These are phyloP conservation scores for Leucocoprinus birnbaumii DNA, from an alignment of 768 basidiomycete species.

Conservation along the genomic window DNA sequence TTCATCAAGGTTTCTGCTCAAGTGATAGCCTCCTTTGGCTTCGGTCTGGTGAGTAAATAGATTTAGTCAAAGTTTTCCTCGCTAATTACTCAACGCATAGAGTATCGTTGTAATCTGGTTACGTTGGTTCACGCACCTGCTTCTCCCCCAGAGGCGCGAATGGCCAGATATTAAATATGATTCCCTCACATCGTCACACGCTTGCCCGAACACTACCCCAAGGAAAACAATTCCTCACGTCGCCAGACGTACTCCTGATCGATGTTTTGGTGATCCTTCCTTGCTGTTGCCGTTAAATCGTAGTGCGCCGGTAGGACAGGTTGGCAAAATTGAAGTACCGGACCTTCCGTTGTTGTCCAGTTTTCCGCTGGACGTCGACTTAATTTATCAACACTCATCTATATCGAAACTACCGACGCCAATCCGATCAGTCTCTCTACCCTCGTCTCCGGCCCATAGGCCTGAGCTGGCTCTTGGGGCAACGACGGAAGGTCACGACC, in stretches of 20 bases:
- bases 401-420: neutral
- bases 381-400: neutral
- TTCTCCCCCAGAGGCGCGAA: neutral
- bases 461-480: constrained; percentile 6
- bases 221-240: constrained; percentile 12
- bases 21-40: constrained; percentile 29
- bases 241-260: too few relatives aligned
- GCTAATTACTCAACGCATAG: constrained; percentile 21
- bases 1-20: constrained; percentile 32
- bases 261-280: too few relatives aligned
- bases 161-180: constrained; percentile 3
- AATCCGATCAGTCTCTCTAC: neutral
- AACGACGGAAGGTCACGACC: neutral
- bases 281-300: too few relatives aligned
- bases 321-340: too few relatives aligned
- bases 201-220: too few relatives aligned
- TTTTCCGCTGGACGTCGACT: neutral
- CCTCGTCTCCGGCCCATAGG: constrained; percentile 15
- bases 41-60: constrained; percentile 33
- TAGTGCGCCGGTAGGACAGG: too few relatives aligned
- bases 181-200: too few relatives aligned
- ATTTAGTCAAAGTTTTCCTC: neutral
- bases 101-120: constrained; percentile 43
- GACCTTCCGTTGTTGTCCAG: neutral
- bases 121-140: constrained; percentile 33